Base-by-base conservation (phyloP, 495 filamentous ascomycete genomes). In the Neurospora africana region DNA sequence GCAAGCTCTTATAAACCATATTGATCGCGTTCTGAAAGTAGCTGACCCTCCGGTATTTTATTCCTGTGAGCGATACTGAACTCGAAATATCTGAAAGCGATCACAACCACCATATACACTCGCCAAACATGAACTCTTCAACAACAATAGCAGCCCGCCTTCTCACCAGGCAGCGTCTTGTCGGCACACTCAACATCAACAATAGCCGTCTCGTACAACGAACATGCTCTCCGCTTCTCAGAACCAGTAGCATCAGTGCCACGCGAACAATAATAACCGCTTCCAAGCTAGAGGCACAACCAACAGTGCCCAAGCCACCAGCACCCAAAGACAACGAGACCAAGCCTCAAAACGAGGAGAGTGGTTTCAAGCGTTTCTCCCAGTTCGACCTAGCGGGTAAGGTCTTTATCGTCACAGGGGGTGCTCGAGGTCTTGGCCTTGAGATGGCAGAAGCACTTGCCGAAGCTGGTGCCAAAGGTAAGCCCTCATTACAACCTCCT, bases 401-500 rank as follows among this genome's bases (percentile, higher is more conserved):
- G 38, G 87, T 91, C 35, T 87, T 86, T 69, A 78, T 88, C 58
- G 86, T 92, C 41, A 90, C 90, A 0, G 90, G 89, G 30, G 89
- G 88, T 27, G 89, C 84, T 37, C 80, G 85, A 70, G 89, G 90
- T 5, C 79, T 93, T 5, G 90, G 91, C 10, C 81, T 93, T 8
- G 84, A 86, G 5, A 86, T 92, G 79, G 88, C 88, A 3, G 90
- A 92, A 76, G 90, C 89, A 10, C 81, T 92, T n/a, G 85, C 89
- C 65, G 90, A 92, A 75, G 89, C 91, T 17, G 90, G 90, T 11
- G 90, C 87, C 2, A 87, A 86, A 76, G 88, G 89, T 90, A 82
- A 38, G 75, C 69, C 67, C 17, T 30, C 11, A 27, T 33, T 23
- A 35, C 13, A 11, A 13, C 30, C 33, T 47, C 67, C 40, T 30